These are phyloP conservation scores for Termitomyces sp. DNA, from an alignment of 768 basidiomycete species.

Conservation along the genomic window DNA sequence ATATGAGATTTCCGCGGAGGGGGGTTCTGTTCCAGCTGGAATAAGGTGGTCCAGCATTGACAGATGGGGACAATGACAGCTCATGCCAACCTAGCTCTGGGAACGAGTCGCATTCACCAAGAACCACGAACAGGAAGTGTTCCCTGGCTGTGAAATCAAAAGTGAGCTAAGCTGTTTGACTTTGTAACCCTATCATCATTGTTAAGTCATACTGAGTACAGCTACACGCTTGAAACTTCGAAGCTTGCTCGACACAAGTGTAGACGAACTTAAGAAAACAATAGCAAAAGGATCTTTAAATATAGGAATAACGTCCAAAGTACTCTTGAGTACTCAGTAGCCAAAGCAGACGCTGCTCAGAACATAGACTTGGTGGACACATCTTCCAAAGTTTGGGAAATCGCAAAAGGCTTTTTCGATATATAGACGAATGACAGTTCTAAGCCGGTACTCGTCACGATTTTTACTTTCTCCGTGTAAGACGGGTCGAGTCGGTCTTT, in stretches of 20 bases:
- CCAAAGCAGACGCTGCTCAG: neutral
- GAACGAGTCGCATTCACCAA: neutral
- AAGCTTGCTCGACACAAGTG: neutral
- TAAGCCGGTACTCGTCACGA: neutral
- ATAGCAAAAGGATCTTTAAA: neutral
- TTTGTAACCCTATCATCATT: neutral
- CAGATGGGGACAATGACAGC: neutral
- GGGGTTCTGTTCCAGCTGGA: neutral
- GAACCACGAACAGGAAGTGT: neutral
- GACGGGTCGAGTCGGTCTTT: too few species aligned
- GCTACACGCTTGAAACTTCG: neutral
- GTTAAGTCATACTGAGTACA: neutral
- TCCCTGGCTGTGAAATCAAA: neutral
- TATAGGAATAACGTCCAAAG: neutral
- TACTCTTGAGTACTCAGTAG: neutral
- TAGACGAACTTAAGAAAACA: neutral
- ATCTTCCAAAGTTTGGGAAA: neutral
- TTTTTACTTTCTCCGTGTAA: neutral
- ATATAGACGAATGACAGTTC: neutral
- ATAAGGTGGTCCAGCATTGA: neutral
- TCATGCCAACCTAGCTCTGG: neutral
- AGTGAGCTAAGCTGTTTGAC: neutral
- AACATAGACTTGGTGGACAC: neutral
- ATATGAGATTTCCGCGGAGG: neutral
- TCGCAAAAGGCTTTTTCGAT: neutral